Conservation (phyloP, 441 rosid species). For the Hura crepitans region DNA sequence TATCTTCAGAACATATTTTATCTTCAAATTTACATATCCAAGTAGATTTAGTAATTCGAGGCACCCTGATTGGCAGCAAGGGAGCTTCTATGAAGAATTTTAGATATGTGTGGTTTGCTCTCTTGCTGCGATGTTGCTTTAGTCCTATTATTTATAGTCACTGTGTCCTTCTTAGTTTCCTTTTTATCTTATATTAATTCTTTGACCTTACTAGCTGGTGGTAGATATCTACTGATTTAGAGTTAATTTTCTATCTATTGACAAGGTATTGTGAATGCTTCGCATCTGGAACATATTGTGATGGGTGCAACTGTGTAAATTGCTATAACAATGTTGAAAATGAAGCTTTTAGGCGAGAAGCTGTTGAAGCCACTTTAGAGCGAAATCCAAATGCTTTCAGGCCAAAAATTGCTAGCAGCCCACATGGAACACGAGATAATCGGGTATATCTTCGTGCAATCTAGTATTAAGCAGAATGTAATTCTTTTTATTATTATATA, state of each 20-base stretch:
- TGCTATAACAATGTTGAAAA: conserved; percentile 88
- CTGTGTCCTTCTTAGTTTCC: conserved; percentile 13
- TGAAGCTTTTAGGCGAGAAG: conserved; percentile 69
- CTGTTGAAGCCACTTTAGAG: conserved; percentile 63
- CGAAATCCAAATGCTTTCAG: conserved; percentile 95
- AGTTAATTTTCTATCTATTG: conserved; percentile 23
- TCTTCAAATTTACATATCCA: too few species aligned
- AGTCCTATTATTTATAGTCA: not conserved
- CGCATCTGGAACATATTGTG: conserved; percentile 84
- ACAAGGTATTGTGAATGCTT: conserved; percentile 95
- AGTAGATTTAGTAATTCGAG: too few species aligned
- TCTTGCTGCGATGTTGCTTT: not conserved
- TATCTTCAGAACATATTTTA: too few species aligned
- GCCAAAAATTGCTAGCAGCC: conserved; percentile 90
- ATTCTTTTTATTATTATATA: not conserved
- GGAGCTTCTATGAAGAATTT: too few species aligned
- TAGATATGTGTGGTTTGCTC: not conserved
- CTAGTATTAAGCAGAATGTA: not conserved
- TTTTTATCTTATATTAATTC: conserved; percentile 1
- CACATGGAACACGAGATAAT: conserved; percentile 54
- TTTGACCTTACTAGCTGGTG: conserved; percentile 1
- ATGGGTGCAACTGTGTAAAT: conserved; percentile 88
- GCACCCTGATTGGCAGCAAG: too few species aligned
- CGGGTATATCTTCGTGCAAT: conserved; percentile 36
- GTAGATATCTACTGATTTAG: conserved; percentile 8